phyloP scores from a whole-genome alignment of 306 rosid genomes.

The Herpetospermum pedunculosum region DNA sequence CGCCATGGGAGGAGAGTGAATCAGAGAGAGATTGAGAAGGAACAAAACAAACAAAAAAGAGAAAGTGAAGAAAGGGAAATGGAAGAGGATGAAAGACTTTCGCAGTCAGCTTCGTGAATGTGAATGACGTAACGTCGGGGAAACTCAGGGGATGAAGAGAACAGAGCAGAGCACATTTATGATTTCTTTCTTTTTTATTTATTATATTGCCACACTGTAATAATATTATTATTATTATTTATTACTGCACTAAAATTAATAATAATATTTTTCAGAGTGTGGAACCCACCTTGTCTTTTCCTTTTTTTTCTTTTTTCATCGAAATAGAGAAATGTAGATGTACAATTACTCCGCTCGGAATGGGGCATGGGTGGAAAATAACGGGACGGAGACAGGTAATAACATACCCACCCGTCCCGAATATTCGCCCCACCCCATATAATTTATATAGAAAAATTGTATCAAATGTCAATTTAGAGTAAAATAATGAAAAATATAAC shows the following conservation, averaged over 20 bases:
- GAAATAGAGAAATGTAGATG: background rate
- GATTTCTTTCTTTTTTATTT: background rate
- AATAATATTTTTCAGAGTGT: background rate
- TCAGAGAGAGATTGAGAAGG: background rate
- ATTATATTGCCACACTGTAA: background rate
- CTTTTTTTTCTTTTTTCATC: background rate
- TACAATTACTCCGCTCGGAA: too few relatives aligned
- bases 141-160: background rate
- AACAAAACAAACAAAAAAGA: background rate
- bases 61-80: background rate
- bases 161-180: background rate
- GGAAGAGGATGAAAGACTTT: conserved; percentile 7
- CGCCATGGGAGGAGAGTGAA: conserved; percentile 39
- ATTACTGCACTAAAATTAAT: background rate
- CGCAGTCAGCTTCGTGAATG: conserved; percentile 10
- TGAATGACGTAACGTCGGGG: conserved; percentile 13
- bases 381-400: too few relatives aligned
- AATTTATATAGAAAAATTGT: too few relatives aligned
- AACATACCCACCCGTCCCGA: too few relatives aligned
- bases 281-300: background rate
- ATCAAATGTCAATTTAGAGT: too few relatives aligned
- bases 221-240: background rate
- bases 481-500: too few relatives aligned
- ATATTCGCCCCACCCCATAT: too few relatives aligned
- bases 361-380: too few relatives aligned